These are phyloP conservation scores for Amanita rimosa DNA, from an alignment of 768 basidiomycete species.

Conservation along the genomic window DNA sequence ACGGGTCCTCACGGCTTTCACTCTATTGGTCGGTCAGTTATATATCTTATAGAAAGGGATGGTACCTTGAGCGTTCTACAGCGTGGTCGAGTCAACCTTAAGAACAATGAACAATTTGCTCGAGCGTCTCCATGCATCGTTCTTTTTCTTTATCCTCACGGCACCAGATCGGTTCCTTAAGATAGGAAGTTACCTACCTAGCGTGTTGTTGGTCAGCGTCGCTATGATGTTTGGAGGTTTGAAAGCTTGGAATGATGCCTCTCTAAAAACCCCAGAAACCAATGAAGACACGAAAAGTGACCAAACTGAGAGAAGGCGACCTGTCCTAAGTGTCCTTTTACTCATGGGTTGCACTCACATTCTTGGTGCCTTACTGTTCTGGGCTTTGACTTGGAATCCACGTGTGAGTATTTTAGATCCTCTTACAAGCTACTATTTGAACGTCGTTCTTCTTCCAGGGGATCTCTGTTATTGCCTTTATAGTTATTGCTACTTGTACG, in stretches of 20 bases:
- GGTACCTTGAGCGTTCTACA: constrained; percentile 18
- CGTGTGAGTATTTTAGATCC: constrained; percentile 22
- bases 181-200: constrained; percentile 86
- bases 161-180: constrained; percentile 60
- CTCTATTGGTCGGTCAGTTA: constrained; percentile 71
- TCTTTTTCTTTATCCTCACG: constrained; percentile 89
- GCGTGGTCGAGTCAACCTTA: constrained; percentile 78
- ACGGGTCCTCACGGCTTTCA: constrained; percentile 92
- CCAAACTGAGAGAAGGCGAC: constrained; percentile 24
- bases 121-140: constrained; percentile 93
- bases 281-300: constrained; percentile 12
- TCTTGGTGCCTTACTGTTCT: constrained; percentile 42
- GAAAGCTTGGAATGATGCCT: constrained; percentile 55
- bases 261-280: constrained; percentile 29
- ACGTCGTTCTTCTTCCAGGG: constrained; percentile 14
- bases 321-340: constrained; percentile 39
- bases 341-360: constrained; percentile 48
- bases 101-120: constrained; percentile 90
- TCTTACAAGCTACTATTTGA: neutral
- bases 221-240: constrained; percentile 83
- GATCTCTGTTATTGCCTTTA: constrained; percentile 20
- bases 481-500: constrained; percentile 5
- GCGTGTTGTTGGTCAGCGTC: constrained; percentile 72
- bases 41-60: neutral
- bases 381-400: constrained; percentile 26